These are phyloP conservation scores for Talaromyces sp. DNA, from an alignment of 2,329 filamentous ascomycete species.

Conservation along the genomic window DNA sequence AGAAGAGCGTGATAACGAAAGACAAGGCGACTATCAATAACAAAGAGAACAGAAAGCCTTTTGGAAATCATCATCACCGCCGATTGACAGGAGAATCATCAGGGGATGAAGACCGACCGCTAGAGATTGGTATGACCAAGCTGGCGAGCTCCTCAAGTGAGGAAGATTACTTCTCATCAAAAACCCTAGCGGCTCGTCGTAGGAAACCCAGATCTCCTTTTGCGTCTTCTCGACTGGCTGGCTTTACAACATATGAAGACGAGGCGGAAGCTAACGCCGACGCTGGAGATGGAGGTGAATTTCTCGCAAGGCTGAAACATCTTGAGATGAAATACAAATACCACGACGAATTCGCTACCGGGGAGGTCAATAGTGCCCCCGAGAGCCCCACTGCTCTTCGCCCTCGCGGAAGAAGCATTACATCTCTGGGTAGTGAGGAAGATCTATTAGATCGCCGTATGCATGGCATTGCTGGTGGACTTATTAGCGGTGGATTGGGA, in stretches of 20 bases:
- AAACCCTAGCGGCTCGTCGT: conserved; percentile 13
- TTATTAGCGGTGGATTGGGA: conserved; percentile 48
- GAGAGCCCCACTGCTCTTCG: conserved; percentile 24
- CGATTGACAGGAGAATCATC: conserved; percentile 61
- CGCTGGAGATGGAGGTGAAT: conserved; percentile 10
- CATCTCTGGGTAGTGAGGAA: conserved; percentile 59
- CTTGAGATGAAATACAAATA: conserved; percentile 16
- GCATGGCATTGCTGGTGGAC: conserved; percentile 56
- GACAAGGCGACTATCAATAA: not conserved
- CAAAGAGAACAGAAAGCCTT: conserved; percentile 11
- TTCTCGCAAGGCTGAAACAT: conserved; percentile 24
- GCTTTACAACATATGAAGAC: conserved; percentile 14
- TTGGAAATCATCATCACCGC: conserved; percentile 49
- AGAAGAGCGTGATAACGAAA: not conserved
- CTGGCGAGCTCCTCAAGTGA: conserved; percentile 22
- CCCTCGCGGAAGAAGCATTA: conserved; percentile 48
- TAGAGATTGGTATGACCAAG: conserved; percentile 74
- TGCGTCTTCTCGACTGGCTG: conserved; percentile 16
- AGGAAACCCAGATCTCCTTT: conserved; percentile 21
- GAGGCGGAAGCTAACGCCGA: conserved; percentile 4
- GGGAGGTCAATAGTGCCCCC: conserved; percentile 23
- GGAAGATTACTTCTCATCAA: conserved; percentile 26
- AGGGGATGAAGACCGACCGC: conserved; percentile 75
- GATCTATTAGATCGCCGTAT: conserved; percentile 60
- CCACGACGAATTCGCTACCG: conserved; percentile 13